Base-by-base conservation (phyloP, 2,329 filamentous ascomycete species). In the Penicillium sp. region DNA sequence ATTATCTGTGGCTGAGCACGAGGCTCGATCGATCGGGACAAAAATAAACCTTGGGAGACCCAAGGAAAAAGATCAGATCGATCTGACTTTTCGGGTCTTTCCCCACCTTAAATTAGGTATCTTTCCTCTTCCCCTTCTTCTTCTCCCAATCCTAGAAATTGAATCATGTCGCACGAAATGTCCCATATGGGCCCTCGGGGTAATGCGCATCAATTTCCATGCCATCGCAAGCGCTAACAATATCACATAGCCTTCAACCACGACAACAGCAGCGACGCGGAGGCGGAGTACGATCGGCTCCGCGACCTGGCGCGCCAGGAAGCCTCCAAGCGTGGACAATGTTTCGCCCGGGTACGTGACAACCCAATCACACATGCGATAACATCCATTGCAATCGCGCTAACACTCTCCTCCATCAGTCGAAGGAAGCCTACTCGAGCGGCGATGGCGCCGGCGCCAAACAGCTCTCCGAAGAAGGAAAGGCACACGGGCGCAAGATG, bases 251-350 rank as follows among this genome's bases (percentile, higher is more conserved):
- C 88, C 74, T 90, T 93, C 78, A 90, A 87, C 74, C 87, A 91
- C 71, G 81, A 81, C 55, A 80, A 86, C 62, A 84, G 83, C 68
- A 78, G 78, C 63, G 81, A 86, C 55, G 80, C 84, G 51, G 92
- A 97, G 78, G 84, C 81, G 63, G 92, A 97, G 77, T 97, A 97
- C 75, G 92, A 97, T 71, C 89, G 90, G 50, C 83, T 97, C 41
- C 90, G 94, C 67, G 86, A 88, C 63, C 81, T 92, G 16, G 94
- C 93, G 16, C 86, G 90, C 60, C 81, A 85, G 66, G 92, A 96
- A 79, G 90, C 88, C 55, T 78, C 81, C 47, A 90, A 94, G 77
- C 88, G 90, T 63, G 84, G 84, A 60, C 81, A 83, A 48, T 96
- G 89, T 77, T 92, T 91, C 68, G 84, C 90, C 60, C 80, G 81